Base-by-base conservation (phyloP, 768 basidiomycete genomes). In the Rhizopogon roseolus region DNA sequence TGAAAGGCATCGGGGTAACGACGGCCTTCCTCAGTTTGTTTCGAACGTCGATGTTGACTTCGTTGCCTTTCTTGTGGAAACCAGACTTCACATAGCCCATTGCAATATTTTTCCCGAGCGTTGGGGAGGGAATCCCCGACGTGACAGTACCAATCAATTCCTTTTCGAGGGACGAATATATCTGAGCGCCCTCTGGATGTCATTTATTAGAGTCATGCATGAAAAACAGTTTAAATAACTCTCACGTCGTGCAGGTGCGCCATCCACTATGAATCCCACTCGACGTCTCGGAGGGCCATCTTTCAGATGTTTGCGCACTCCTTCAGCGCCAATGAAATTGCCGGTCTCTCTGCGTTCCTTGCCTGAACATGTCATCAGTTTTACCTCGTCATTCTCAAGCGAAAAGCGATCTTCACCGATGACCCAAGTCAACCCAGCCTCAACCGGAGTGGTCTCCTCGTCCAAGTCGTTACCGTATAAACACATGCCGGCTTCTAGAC, bases 401-500 rank as follows among this genome's bases (percentile, higher is more conserved):
- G 4, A 1, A 52, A 36, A 2, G 22, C 1, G 9, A 39, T 38
- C 71, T 85, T 53, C 57, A 91, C 94, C 90, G 46, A 99, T 93
- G 25, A 98, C 84, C 97, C 96, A 98, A 0, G 80, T 79, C 43
- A 99, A 74, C 9, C 88, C 95, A 3, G 93, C 97, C 71, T 98
- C 96, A 3, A 97, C 83, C 0, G 93, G 92, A 1, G 83, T 84
- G 2, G 87, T 91, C 41, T 75, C 74, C 70, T 98, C 95, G 66
- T 95, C 88, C 14, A 98, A 73, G 62, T 98, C 96, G 60, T 92
- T 86, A 0, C 97, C 97, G 64, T 98, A 97, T 32, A 99, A 75
- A 69, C 96, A 98, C 85, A 98, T 87, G 10, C 96, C 96, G 0
- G 96, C 96, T 71, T 98, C 97, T 40, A 98, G 75, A 22, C 96